Percentiles rank a stretch among this genome's conserved stretches.
phyloP scores from a whole-genome alignment of 345 rosid species.

The rapeseed (Brassica napus) region DNA sequence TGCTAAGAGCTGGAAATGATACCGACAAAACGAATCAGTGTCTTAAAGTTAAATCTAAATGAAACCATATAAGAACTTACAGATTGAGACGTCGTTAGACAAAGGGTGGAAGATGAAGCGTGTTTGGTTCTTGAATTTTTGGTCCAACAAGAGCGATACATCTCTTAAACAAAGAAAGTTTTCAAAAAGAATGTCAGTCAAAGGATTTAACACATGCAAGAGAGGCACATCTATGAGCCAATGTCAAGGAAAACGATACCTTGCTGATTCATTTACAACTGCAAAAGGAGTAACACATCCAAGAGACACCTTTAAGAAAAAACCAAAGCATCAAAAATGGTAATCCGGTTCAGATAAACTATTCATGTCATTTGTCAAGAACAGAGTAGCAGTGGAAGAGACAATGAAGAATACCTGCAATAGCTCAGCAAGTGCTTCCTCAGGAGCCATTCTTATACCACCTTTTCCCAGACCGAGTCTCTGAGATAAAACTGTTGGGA shows the following conservation, averaged over 20 bases:
- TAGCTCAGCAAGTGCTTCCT: slow-evolving; percentile 76
- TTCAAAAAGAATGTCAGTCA: background rate
- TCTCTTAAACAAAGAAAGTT: slow-evolving; percentile 47
- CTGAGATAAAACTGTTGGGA: slow-evolving; percentile 77
- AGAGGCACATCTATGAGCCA: background rate
- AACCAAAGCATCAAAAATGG: too few species aligned
- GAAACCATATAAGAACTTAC: slow-evolving; percentile 46
- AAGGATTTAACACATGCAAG: background rate
- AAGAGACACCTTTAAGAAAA: background rate
- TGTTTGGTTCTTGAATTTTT: slow-evolving; percentile 61
- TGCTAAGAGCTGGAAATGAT: slow-evolving; percentile 56
- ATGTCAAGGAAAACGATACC: background rate
- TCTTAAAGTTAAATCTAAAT: background rate
- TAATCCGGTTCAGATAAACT: too few species aligned
- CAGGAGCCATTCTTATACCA: slow-evolving; percentile 92
- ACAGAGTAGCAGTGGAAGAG: background rate
- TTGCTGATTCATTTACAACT: background rate
- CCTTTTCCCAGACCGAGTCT: slow-evolving; percentile 97
- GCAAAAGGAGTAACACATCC: background rate
- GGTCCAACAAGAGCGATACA: slow-evolving; percentile 77
- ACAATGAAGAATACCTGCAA: slow-evolving; percentile 60
- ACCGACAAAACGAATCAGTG: background rate
- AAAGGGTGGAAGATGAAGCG: slow-evolving; percentile 87
- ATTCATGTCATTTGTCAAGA: too few species aligned
- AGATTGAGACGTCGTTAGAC: slow-evolving; percentile 73